Conservation (phyloP, 345 rosid species). For the Kandelia obovata region DNA sequence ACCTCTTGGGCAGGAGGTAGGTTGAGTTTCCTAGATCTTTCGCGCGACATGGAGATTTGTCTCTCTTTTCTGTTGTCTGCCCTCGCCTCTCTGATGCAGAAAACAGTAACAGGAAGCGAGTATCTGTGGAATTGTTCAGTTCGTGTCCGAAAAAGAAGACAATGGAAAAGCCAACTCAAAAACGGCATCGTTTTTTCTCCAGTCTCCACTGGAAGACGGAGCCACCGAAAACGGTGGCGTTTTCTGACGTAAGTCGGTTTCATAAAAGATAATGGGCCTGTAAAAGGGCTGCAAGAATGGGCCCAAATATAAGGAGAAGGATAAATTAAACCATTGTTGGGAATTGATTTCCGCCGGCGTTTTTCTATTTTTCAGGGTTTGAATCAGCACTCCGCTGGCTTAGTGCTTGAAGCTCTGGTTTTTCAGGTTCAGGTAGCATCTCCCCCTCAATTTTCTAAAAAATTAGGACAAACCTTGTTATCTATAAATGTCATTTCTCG, state of each 20-base stretch:
- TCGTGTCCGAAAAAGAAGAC: not conserved
- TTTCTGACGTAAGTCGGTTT: no score
- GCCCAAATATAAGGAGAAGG: not conserved
- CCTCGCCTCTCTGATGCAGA: conserved; percentile 3
- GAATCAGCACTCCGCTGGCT: no score
- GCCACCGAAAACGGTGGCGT: not conserved
- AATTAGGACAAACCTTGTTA: no score
- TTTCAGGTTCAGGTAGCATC: no score
- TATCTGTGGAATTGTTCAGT: not conserved
- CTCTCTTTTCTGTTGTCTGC: not conserved
- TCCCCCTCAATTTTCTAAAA: no score
- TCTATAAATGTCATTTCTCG: no score
- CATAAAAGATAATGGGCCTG: not conserved
- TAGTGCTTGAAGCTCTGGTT: no score
- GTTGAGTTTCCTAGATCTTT: conserved; percentile 40
- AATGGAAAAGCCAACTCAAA: not conserved
- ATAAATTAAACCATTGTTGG: not conserved
- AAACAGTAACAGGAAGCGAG: not conserved
- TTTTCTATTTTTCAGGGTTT: no score
- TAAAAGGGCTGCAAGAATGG: not conserved
- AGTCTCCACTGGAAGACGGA: not conserved
- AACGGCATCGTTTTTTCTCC: no score
- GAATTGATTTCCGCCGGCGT: no score
- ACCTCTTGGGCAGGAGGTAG: conserved; percentile 92
- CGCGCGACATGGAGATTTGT: conserved; percentile 39